These are phyloP conservation scores for Cicer arietinum DNA, from an alignment of 306 rosid genomes.

Conservation along the genomic window DNA sequence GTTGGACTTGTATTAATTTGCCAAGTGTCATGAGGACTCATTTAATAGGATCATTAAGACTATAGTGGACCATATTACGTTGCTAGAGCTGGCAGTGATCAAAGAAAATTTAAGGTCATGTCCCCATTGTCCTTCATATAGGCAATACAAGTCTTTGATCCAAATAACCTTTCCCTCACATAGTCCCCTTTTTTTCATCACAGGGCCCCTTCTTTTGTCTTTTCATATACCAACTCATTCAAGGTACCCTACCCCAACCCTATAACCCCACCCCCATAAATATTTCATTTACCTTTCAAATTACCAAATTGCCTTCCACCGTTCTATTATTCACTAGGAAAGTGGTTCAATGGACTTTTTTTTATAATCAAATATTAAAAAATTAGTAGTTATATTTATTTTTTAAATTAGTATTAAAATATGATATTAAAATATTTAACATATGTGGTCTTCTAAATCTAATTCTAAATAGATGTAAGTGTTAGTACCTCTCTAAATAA, in stretches of 20 bases:
- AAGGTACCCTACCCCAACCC: slow-evolving; percentile 40
- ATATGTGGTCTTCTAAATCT: not conserved
- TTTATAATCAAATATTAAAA: no score
- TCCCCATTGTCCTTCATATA: slow-evolving; percentile 59
- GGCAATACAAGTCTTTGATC: slow-evolving; percentile 47
- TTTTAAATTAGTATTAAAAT: no score
- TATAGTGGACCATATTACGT: slow-evolving; percentile 59
- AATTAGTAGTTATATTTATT: no score
- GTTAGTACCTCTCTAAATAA: not conserved
- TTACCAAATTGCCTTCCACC: slow-evolving; percentile 40
- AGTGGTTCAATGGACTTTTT: no score
- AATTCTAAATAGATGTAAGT: not conserved
- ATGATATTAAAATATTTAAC: not conserved
- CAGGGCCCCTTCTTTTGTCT: slow-evolving; percentile 50
- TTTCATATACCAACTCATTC: slow-evolving; percentile 49
- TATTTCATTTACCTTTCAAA: slow-evolving; percentile 27
- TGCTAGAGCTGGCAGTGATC: slow-evolving; percentile 68
- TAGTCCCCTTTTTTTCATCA: slow-evolving; percentile 7
- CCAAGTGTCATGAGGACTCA: slow-evolving; percentile 52
- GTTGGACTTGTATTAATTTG: slow-evolving; percentile 25
- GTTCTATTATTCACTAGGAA: no score
- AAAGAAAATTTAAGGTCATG: slow-evolving; percentile 57
- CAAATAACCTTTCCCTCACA: slow-evolving; percentile 23
- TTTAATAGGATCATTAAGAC: slow-evolving; percentile 56
- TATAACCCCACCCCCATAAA: slow-evolving; percentile 58